Evolutionary conservation across 2,329 filamentous ascomycete genomes (phyloP).

Genomic region (Diaporthe citrichinensis): DNA sequence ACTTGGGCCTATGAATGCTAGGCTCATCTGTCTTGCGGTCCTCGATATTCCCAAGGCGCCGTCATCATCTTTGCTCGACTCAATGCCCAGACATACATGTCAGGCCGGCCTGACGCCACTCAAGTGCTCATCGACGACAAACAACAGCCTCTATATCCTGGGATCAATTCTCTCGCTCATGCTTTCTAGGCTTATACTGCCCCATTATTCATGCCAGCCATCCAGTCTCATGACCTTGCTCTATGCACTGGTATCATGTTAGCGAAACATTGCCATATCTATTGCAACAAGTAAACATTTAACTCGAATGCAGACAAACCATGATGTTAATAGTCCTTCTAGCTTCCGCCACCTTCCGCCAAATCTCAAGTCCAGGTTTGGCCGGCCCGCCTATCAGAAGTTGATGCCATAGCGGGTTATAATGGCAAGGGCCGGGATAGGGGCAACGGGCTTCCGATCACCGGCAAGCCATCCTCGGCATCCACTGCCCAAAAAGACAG

Average conservation of each 20-base stretch:
- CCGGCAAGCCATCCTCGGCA: slow-evolving; percentile 13
- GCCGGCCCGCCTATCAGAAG: not conserved
- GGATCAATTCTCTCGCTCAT: not conserved
- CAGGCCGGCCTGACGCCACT: not conserved
- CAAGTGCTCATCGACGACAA: too few species aligned
- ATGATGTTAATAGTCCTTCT: not conserved
- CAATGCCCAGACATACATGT: not conserved
- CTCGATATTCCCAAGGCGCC: not conserved
- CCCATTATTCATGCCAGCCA: not conserved
- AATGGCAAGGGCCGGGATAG: not conserved
- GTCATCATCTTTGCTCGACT: not conserved
- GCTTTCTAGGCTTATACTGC: not conserved
- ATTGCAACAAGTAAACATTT: not conserved
- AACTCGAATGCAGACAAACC: not conserved
- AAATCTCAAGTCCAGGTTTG: not conserved
- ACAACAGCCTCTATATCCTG: not conserved
- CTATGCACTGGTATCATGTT: too few species aligned
- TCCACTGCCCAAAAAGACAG: not conserved
- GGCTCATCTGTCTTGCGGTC: not conserved
- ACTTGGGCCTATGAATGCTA: not conserved
- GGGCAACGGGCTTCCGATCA: slow-evolving; percentile 24
- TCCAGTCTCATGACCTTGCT: not conserved
- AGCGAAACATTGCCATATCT: too few species aligned
- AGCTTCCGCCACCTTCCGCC: slow-evolving; percentile 4
- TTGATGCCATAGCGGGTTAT: slow-evolving; percentile 4